Evolutionary conservation across 2,329 filamentous ascomycete genomes (phyloP).

Genomic region (Trichoderma afroharzianum): DNA sequence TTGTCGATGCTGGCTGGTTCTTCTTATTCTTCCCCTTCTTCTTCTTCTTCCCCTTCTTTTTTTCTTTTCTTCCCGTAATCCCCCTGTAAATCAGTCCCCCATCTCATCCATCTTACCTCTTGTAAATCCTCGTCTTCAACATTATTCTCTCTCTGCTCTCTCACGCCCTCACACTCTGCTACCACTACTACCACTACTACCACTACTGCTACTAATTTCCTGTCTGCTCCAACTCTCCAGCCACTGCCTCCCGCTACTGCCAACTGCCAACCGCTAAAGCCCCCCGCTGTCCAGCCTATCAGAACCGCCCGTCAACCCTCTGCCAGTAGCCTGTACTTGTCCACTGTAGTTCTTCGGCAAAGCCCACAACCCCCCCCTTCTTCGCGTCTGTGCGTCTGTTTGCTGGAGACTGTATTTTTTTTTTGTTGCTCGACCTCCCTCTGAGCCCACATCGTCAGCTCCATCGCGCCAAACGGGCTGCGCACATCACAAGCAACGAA

Average conservation of each 20-base stretch:
- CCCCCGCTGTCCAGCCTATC: constrained; percentile 12
- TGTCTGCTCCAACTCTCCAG: not conserved
- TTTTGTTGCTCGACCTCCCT: constrained; percentile 12
- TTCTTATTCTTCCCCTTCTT: not conserved
- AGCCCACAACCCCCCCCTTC: constrained; percentile 12
- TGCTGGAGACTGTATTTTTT: constrained; percentile 14
- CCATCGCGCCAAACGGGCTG: constrained; percentile 17
- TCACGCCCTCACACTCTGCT: not conserved
- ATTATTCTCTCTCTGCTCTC: not conserved
- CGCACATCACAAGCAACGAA: constrained; percentile 14
- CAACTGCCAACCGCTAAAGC: not conserved
- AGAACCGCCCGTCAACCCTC: not conserved
- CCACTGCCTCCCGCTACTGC: not conserved
- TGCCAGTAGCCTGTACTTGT: not conserved
- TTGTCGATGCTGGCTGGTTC: not conserved
- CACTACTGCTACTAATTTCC: not conserved
- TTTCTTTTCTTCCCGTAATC: not conserved
- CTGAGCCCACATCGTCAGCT: constrained; percentile 19
- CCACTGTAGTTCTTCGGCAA: not conserved
- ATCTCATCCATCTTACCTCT: not conserved
- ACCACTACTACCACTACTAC: not conserved
- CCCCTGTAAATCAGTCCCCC: not conserved
- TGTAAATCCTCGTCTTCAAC: not conserved
- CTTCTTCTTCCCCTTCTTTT: not conserved
- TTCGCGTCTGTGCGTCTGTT: constrained; percentile 17